These are phyloP conservation scores for Pyronema omphalodes DNA, from an alignment of 495 filamentous ascomycete species.

Conservation along the genomic window DNA sequence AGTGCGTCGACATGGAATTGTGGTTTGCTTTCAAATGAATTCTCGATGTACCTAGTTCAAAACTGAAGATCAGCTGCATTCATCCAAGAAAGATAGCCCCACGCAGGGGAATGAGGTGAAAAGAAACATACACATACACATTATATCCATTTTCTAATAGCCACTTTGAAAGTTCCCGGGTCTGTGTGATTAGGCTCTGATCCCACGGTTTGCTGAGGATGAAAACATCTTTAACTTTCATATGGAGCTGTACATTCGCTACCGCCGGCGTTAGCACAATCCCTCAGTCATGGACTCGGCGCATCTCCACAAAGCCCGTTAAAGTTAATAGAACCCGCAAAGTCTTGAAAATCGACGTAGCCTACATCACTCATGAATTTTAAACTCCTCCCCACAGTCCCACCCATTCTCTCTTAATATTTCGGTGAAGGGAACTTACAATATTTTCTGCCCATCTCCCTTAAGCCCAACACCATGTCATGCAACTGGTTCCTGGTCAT, in stretches of 20 bases:
- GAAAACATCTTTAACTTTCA: slow-evolving; percentile 69
- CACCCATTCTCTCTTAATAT: background rate
- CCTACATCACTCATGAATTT: too few relatives aligned
- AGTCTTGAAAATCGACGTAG: too few relatives aligned
- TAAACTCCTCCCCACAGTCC: background rate
- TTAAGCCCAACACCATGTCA: slow-evolving; percentile 90
- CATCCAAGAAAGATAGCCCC: slow-evolving; percentile 30
- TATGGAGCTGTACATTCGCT: slow-evolving; percentile 30
- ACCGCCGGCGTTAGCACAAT: background rate
- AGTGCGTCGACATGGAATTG: slow-evolving; percentile 67
- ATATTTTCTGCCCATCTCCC: slow-evolving; percentile 73
- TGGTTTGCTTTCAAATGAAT: slow-evolving; percentile 67
- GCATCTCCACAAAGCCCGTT: too few relatives aligned
- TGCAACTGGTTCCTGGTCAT: slow-evolving; percentile 82
- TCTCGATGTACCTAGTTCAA: slow-evolving; percentile 90
- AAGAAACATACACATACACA: slow-evolving; percentile 5
- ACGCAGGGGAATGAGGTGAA: background rate
- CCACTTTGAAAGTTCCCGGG: slow-evolving; percentile 71
- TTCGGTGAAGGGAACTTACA: slow-evolving; percentile 27
- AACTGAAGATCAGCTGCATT: slow-evolving; percentile 43
- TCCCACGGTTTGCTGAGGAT: slow-evolving; percentile 93
- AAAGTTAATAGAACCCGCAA: too few relatives aligned
- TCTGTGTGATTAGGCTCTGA: slow-evolving; percentile 69
- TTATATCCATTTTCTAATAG: slow-evolving; percentile 37
- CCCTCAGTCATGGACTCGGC: background rate